Percentiles rank a stretch among this genome's conserved stretches.
phyloP scores from a whole-genome alignment of 2,329 filamentous ascomycete genomes.

The Ascochyta koolunga region DNA sequence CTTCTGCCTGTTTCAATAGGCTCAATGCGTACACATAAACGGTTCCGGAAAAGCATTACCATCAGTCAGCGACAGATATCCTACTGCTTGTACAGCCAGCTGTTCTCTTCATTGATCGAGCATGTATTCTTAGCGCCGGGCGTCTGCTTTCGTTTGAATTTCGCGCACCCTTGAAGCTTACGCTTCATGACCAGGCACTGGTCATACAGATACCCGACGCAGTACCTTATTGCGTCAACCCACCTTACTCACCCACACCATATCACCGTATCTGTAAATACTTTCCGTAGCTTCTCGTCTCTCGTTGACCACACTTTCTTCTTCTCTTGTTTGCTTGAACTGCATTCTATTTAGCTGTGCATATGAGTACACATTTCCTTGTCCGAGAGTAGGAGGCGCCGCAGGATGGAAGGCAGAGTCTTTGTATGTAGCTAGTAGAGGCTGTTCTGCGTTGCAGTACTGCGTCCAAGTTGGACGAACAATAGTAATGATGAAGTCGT shows the following conservation, averaged over 20 bases:
- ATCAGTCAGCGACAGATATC: slow-evolving; percentile 27
- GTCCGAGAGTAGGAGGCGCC: slow-evolving; percentile 10
- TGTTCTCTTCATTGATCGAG: slow-evolving; percentile 27
- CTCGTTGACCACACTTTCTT: slow-evolving; percentile 12
- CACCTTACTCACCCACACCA: slow-evolving; percentile 3
- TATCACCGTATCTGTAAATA: slow-evolving; percentile 19
- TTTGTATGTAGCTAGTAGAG: slow-evolving; percentile 14
- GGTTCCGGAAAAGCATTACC: slow-evolving; percentile 26
- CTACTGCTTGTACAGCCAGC: slow-evolving; percentile 25
- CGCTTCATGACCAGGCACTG: slow-evolving; percentile 30
- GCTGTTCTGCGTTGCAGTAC: slow-evolving; percentile 13
- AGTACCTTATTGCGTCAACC: slow-evolving; percentile 16
- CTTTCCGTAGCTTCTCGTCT: slow-evolving; percentile 13
- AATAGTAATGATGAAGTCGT: slow-evolving; percentile 16
- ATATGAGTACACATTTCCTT: slow-evolving; percentile 20
- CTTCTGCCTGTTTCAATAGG: slow-evolving; percentile 7
- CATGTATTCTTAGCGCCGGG: slow-evolving; percentile 40
- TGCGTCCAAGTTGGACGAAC: slow-evolving; percentile 15
- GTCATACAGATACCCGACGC: slow-evolving; percentile 49
- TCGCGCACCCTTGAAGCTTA: slow-evolving; percentile 22
- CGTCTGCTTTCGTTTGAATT: slow-evolving; percentile 27
- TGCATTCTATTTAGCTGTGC: slow-evolving; percentile 15
- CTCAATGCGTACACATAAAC: slow-evolving; percentile 18
- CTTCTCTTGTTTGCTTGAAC: slow-evolving; percentile 16
- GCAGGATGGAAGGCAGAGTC: slow-evolving; percentile 7